phyloP scores from a whole-genome alignment of 805 yeast genomes.

The Lachancea nothofagi region DNA sequence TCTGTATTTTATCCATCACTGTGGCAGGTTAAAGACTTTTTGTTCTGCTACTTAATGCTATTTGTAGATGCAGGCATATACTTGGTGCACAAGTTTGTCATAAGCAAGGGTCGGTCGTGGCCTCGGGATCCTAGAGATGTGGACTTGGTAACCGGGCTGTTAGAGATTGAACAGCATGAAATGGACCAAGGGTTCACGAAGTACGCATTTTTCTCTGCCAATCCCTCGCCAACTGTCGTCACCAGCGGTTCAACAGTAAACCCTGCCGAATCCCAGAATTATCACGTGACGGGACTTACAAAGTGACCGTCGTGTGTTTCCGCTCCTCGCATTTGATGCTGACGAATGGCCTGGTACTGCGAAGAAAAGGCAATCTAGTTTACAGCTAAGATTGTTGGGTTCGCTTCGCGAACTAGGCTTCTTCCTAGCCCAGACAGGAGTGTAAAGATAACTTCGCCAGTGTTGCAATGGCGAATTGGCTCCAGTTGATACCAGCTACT shows the following conservation, averaged over 20 bases:
- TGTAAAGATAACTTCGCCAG: too few species aligned
- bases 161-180: constrained; percentile 59
- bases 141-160: constrained; percentile 49
- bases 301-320: too few species aligned
- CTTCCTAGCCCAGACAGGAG: too few species aligned
- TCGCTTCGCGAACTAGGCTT: too few species aligned
- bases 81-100: constrained; percentile 45
- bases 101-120: constrained; percentile 39
- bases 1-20: constrained; percentile 59
- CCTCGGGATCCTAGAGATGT: constrained; percentile 43
- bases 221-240: not conserved
- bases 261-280: too few species aligned
- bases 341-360: too few species aligned
- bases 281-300: too few species aligned
- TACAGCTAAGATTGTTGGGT: too few species aligned
- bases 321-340: too few species aligned
- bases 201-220: constrained; percentile 8
- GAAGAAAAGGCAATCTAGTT: too few species aligned
- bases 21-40: constrained; percentile 58
- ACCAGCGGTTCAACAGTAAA: not conserved
- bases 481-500: too few species aligned
- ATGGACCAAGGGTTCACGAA: constrained; percentile 20
- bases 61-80: constrained; percentile 49
- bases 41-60: constrained; percentile 68
- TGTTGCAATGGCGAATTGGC: too few species aligned